Evolutionary conservation across 164 flowering plant species (phyloP).

Genomic region (Echeveria elegans): DNA sequence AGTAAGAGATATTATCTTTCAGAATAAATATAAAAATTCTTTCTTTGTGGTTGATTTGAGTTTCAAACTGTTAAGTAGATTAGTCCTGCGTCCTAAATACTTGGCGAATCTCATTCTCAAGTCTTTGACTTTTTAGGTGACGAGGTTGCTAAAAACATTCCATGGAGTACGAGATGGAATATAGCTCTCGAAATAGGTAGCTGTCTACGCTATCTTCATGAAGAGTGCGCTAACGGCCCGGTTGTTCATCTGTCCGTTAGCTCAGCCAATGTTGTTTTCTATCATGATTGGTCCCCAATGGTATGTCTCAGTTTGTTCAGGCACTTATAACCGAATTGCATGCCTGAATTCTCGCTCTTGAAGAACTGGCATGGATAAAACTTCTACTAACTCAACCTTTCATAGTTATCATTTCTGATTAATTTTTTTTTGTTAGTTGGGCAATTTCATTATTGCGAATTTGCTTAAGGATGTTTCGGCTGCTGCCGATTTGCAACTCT

Average conservation of each 20-base stretch:
- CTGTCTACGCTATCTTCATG: conserved; percentile 47
- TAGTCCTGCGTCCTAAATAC: too few species aligned
- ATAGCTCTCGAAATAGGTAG: conserved; percentile 32
- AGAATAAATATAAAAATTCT: too few species aligned
- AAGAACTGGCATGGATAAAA: neutral
- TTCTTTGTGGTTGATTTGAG: too few species aligned
- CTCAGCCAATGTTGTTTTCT: conserved; percentile 20
- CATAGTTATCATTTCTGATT: too few species aligned
- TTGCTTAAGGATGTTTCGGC: conserved; percentile 18
- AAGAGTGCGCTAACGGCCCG: conserved; percentile 37
- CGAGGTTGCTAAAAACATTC: conserved; percentile 23
- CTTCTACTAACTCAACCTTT: too few species aligned
- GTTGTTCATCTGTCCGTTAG: conserved; percentile 26
- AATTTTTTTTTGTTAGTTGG: conserved; percentile 23
- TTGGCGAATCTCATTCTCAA: neutral
- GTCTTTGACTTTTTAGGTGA: conserved; percentile 20
- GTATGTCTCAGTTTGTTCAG: conserved; percentile 14
- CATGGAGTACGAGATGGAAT: conserved; percentile 32
- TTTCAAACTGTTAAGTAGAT: too few species aligned
- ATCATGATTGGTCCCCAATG: conserved; percentile 19
- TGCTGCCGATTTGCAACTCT: conserved; percentile 8
- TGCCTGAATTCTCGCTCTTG: too few species aligned
- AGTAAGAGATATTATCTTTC: conserved; percentile 32
- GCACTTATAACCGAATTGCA: too few species aligned
- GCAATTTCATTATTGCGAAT: conserved; percentile 24